These are phyloP conservation scores for Termitomyces titanicus DNA, from an alignment of 768 basidiomycete genomes.

Conservation along the genomic window DNA sequence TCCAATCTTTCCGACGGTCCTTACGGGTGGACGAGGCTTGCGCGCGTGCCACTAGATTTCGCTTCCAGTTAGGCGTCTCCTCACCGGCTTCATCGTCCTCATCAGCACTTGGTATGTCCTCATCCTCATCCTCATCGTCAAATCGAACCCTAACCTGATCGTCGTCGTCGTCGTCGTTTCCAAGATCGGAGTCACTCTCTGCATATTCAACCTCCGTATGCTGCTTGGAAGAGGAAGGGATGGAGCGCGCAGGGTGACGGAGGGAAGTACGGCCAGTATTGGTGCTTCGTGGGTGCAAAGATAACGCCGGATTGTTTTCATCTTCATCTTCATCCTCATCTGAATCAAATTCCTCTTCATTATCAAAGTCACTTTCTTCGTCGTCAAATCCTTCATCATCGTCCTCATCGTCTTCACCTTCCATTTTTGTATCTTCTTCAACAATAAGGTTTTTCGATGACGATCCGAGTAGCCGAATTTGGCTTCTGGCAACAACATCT, in stretches of 20 bases:
- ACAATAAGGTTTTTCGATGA: constrained; percentile 70
- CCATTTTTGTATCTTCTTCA: constrained; percentile 27
- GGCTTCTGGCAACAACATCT: constrained; percentile 74
- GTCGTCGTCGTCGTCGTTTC: constrained; percentile 32
- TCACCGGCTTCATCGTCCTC: constrained; percentile 35
- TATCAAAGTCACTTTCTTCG: constrained; percentile 8
- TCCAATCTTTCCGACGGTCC: constrained; percentile 65
- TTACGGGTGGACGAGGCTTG: constrained; percentile 36
- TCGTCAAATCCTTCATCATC: constrained; percentile 19
- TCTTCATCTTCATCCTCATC: constrained; percentile 12
- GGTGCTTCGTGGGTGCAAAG: constrained; percentile 17
- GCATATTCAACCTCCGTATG: constrained; percentile 58
- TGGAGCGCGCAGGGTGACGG: constrained; percentile 40
- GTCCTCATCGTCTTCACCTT: constrained; percentile 28
- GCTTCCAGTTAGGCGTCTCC: constrained; percentile 71
- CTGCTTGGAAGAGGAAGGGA: constrained; percentile 33
- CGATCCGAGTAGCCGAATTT: constrained; percentile 79
- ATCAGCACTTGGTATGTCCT: constrained; percentile 46
- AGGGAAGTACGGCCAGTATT: constrained; percentile 50
- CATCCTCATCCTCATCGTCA: constrained; percentile 46
- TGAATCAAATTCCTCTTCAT: constrained; percentile 9
- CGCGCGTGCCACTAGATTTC: constrained; percentile 46
- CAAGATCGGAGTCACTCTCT: constrained; percentile 75
- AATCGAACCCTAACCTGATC: constrained; percentile 24
- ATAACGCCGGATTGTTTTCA: neutral